Conservation (phyloP, 2,329 filamentous ascomycete species). For the Dactylellina haptotyla region DNA sequence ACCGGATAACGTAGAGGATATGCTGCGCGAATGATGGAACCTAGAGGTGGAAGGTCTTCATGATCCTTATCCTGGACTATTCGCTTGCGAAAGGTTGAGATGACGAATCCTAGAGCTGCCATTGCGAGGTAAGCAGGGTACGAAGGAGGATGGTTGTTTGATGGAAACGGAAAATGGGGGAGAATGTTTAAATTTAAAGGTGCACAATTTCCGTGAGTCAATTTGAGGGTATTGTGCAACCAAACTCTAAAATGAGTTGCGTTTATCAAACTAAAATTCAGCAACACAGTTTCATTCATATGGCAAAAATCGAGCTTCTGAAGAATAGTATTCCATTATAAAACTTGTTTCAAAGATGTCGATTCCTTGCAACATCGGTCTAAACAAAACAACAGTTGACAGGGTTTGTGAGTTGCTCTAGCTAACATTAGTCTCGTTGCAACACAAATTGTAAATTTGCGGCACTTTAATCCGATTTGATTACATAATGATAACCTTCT, state of each 20-base stretch:
- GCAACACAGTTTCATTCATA: neutral
- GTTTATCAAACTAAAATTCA: neutral
- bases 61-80: neutral
- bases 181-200: neutral
- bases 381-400: no score
- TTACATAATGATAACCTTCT: no score
- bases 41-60: neutral
- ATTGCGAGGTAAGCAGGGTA: slow-evolving; percentile 1
- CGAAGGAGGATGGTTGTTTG: neutral
- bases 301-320: no score
- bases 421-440: no score
- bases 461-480: no score
- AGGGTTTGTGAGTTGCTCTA: no score
- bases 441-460: no score
- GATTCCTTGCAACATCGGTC: no score
- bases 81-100: neutral
- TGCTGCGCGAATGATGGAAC: neutral
- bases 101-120: neutral
- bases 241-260: neutral
- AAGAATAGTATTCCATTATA: no score
- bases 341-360: no score
- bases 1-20: neutral
- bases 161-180: neutral
- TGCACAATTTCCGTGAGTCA: neutral
- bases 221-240: slow-evolving; percentile 1